Percentiles rank a stretch among this genome's conserved stretches.
Conservation (phyloP, 2,329 filamentous ascomycete genomes). For the Diplodia sapinea region DNA sequence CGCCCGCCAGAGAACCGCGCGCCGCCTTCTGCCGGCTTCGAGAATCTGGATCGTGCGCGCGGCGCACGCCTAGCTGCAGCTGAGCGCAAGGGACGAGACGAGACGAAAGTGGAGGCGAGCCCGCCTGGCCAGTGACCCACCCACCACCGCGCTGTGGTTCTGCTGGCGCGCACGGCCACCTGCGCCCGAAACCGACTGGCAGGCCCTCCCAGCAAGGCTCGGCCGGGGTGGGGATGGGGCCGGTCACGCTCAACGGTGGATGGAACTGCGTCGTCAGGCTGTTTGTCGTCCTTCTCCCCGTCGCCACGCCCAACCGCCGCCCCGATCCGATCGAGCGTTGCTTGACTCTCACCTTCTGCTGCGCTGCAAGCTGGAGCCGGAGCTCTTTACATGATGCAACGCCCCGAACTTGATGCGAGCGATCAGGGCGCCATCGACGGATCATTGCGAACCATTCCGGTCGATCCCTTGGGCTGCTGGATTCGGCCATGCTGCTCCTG, state of each 20-base stretch:
- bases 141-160: neutral
- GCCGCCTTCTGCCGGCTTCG: conserved; percentile 28
- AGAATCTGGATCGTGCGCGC: conserved; percentile 29
- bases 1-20: conserved; percentile 12
- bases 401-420: conserved; percentile 2
- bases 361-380: neutral
- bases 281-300: conserved; percentile 1
- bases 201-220: conserved; percentile 17
- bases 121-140: neutral
- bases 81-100: neutral
- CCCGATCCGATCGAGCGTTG: conserved; percentile 10
- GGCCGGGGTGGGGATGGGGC: conserved; percentile 23
- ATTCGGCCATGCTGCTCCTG: conserved; percentile 18
- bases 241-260: conserved; percentile 11
- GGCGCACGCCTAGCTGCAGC: conserved; percentile 4
- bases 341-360: neutral
- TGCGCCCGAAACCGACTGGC: neutral
- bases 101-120: conserved; percentile 20
- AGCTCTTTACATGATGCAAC: too few species aligned
- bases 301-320: neutral
- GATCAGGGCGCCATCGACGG: conserved; percentile 13
- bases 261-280: conserved; percentile 8
- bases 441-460: conserved; percentile 27
- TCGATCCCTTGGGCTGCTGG: conserved; percentile 14
- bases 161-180: conserved; percentile 13